A percentile compares a stretch with the other conserved stretches of the same genome.
Evolutionary conservation across 306 rosid species (phyloP).

Genomic region (Ormosia emarginata): DNA sequence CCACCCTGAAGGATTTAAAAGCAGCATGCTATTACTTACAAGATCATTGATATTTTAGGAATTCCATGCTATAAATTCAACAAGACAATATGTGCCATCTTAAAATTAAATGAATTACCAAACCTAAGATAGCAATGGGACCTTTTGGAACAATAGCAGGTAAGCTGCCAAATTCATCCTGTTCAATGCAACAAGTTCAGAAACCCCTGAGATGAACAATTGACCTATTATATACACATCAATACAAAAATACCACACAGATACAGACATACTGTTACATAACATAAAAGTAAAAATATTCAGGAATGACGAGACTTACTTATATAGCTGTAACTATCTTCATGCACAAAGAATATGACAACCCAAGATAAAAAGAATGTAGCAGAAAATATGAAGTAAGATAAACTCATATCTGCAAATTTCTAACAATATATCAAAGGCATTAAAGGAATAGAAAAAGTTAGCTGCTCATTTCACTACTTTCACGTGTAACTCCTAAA

Average conservation of each 20-base stretch:
- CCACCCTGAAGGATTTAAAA: slow-evolving; percentile 68
- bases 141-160: slow-evolving; percentile 88
- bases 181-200: slow-evolving; percentile 34
- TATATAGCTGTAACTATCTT: neutral
- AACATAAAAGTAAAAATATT: no score
- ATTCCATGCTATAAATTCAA: neutral
- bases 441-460: neutral
- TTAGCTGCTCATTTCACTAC: neutral
- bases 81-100: neutral
- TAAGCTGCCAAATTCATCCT: slow-evolving; percentile 94
- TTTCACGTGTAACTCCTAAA: neutral
- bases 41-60: slow-evolving; percentile 11
- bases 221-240: no score
- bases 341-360: slow-evolving; percentile 8
- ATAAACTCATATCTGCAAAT: neutral
- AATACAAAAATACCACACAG: no score
- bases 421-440: neutral
- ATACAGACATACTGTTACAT: no score
- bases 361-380: neutral
- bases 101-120: slow-evolving; percentile 55
- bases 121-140: slow-evolving; percentile 87
- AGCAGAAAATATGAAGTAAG: neutral
- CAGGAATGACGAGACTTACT: no score
- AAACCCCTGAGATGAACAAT: slow-evolving; percentile 19
- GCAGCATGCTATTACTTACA: slow-evolving; percentile 7